Conservation (phyloP, 352 stramenopile species). For the Pythium monospermum region DNA sequence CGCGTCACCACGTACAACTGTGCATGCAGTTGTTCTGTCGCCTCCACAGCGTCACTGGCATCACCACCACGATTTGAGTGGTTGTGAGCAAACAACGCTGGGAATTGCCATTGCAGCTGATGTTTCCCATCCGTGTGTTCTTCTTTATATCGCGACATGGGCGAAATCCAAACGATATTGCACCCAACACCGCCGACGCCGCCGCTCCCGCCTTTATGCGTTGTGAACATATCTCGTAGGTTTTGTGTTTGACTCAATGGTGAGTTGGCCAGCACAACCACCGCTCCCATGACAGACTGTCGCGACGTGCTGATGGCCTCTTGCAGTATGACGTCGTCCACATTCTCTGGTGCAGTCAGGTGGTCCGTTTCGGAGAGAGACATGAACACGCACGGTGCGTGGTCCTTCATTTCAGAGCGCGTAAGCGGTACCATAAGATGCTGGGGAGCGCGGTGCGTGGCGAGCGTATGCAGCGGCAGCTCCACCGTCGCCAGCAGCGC, state of each 20-base stretch:
- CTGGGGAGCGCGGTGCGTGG: background rate
- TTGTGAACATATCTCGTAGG: background rate
- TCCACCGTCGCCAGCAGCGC: slow-evolving; percentile 21
- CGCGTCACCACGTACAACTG: background rate
- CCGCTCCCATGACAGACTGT: background rate
- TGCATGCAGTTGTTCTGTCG: background rate
- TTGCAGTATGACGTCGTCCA: slow-evolving; percentile 10
- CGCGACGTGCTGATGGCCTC: background rate
- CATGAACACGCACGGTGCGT: background rate
- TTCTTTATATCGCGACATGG: slow-evolving; percentile 2
- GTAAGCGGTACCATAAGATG: slow-evolving; percentile 10
- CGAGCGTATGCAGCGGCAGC: slow-evolving; percentile 10
- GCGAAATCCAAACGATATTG: slow-evolving; percentile 10
- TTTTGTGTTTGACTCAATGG: background rate
- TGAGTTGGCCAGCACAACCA: background rate
- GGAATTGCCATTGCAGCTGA: slow-evolving; percentile 10
- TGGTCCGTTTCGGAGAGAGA: slow-evolving; percentile 6
- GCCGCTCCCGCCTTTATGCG: too few species aligned
- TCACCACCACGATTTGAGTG: background rate
- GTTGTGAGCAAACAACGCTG: background rate
- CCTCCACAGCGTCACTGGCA: background rate
- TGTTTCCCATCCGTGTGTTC: background rate
- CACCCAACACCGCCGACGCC: too few species aligned
- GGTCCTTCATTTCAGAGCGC: background rate
- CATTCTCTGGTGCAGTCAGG: background rate